Conservation (phyloP, 352 stramenopile species). For the Pythium sp. region DNA sequence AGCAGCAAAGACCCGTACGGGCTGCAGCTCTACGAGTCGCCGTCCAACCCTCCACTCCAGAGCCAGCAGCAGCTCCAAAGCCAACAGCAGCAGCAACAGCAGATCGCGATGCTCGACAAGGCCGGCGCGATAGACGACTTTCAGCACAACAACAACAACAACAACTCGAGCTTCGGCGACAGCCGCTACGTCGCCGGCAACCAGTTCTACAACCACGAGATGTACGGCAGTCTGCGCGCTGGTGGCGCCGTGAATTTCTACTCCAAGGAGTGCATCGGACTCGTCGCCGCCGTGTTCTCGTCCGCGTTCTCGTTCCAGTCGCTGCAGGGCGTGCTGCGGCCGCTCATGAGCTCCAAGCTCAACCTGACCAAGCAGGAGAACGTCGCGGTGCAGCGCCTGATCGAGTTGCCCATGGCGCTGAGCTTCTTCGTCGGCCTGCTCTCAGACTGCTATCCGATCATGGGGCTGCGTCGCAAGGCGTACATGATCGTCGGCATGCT, state of each 20-base stretch:
- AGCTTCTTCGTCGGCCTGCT: slow-evolving; percentile 88
- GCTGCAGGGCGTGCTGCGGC: slow-evolving; percentile 14
- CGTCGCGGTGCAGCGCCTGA: slow-evolving; percentile 37
- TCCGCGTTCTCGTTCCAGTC: slow-evolving; percentile 21
- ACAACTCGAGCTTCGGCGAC: background rate
- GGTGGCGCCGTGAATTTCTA: slow-evolving; percentile 18
- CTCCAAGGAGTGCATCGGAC: slow-evolving; percentile 20
- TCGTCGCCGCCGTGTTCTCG: slow-evolving; percentile 23
- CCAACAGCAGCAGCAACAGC: slow-evolving; percentile 1
- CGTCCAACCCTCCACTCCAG: slow-evolving; percentile 1
- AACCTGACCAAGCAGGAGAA: slow-evolving; percentile 18
- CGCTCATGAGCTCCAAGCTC: slow-evolving; percentile 19
- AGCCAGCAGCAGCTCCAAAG: background rate
- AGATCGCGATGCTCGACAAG: slow-evolving; percentile 14
- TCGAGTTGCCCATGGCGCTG: slow-evolving; percentile 85
- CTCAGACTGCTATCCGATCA: slow-evolving; percentile 89
- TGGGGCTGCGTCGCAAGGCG: slow-evolving; percentile 84
- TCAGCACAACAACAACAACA: background rate
- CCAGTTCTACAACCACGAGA: slow-evolving; percentile 55
- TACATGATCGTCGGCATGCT: slow-evolving; percentile 85
- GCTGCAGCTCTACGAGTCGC: slow-evolving; percentile 16
- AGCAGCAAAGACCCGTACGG: slow-evolving; percentile 3
- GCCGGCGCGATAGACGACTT: background rate
- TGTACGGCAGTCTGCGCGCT: slow-evolving; percentile 43
- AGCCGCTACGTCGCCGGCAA: slow-evolving; percentile 16